Base-by-base conservation (phyloP, 2,329 filamentous ascomycete species). In the Colletotrichum tropicicola region DNA sequence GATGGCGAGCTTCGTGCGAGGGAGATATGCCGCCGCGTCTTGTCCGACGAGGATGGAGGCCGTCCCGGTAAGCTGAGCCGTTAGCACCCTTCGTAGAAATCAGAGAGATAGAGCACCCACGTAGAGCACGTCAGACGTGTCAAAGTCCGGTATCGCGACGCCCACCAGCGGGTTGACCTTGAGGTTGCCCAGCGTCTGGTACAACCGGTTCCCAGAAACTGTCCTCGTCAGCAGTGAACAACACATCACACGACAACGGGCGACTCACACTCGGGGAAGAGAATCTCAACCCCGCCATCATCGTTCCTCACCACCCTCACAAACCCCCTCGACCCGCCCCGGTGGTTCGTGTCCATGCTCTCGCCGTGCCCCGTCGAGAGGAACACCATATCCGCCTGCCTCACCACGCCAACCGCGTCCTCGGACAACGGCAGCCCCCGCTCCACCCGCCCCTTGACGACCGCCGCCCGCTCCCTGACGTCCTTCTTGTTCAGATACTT, bases 291-390 rank as follows among this genome's bases (percentile, higher is more conserved):
- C 0, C 75, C 72, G 4, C 70, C 76, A 1, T 79, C 79, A 23
- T 81, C 77, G 60, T 91, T 89, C 19, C 84, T 85, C 1, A 89
- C 74, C 8, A 95, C 81, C 23, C 93, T 85, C 19, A 95, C 80
- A 72, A 97, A 95, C 0, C 93, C 93, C 1, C 83, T 82, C 2
- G 89, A 83, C 0, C 93, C 93, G 37, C 93, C 93, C 6, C 93
- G 87, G 71, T 93, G 88, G 72, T 97, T 97, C 6, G 90, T 92
- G 74, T 97, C 93, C 93, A 97, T 97, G 58, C 88, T 88, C 13
- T 80, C 75, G 13, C 86, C 83, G 70, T 91, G 83, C 1, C 85
- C 86, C 19, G 88, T 92, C 17, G 92, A 90, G 39, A 97, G 79
- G 77, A 97, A 97, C 75, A 97, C 89, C 69, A 94, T 82, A 73